A percentile compares a stretch with the other conserved stretches of the same genome.
These are phyloP conservation scores for Trichophyton mentagrophytes DNA, from an alignment of 2,329 filamentous ascomycete genomes.

Conservation along the genomic window DNA sequence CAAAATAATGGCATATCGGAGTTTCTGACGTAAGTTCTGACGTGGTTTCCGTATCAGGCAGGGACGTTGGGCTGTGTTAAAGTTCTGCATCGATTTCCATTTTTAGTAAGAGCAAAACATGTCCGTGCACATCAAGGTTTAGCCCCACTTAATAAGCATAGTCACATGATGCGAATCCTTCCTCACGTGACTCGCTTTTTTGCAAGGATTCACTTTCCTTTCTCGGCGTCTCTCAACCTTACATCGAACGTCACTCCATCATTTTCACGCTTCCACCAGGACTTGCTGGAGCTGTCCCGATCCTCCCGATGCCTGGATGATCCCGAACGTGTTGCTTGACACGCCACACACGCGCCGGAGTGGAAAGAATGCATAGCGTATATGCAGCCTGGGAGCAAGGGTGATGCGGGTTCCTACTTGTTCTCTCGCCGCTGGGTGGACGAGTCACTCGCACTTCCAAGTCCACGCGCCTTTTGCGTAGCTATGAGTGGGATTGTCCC, in stretches of 20 bases:
- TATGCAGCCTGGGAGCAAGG: not conserved
- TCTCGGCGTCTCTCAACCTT: not conserved
- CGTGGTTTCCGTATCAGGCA: too few relatives aligned
- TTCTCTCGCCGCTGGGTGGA: not conserved
- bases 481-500: not conserved
- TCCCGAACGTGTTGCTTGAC: not conserved
- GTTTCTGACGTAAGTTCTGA: too few relatives aligned
- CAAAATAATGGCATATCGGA: too few relatives aligned
- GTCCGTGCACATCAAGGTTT: not conserved
- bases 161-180: not conserved
- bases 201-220: too few relatives aligned
- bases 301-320: not conserved
- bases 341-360: not conserved
- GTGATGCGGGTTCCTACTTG: not conserved
- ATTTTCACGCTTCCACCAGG: not conserved
- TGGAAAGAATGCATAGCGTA: not conserved
- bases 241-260: not conserved
- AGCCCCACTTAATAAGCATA: not conserved
- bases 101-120: not conserved
- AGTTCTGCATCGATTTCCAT: not conserved
- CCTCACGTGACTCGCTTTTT: not conserved
- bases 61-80: too few relatives aligned
- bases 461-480: not conserved
- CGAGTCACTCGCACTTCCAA: not conserved
- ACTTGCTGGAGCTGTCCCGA: not conserved